Percentiles rank a stretch among this genome's conserved stretches.
Evolutionary conservation across 2,329 filamentous ascomycete genomes (phyloP).

Genomic region (Chaetothyriales sp.): DNA sequence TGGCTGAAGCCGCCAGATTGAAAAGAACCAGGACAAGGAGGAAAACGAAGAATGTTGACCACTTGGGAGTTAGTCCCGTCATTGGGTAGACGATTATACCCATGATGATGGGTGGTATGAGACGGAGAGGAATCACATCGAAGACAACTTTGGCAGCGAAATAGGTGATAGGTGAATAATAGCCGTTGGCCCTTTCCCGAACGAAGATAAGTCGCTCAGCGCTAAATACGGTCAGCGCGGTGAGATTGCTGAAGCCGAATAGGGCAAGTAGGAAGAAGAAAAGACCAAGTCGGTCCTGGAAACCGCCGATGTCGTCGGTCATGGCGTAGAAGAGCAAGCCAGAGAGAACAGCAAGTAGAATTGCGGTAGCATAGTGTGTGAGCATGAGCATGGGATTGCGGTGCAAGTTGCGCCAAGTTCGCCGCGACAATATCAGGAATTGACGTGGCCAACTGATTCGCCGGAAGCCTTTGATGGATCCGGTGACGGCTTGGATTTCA

Average conservation of each 20-base stretch:
- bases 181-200: constrained; percentile 86
- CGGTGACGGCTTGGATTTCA: constrained; percentile 26
- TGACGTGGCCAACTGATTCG: constrained; percentile 67
- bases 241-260: constrained; percentile 93
- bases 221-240: constrained; percentile 84
- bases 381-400: constrained; percentile 97
- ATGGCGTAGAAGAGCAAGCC: constrained; percentile 93
- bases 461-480: constrained; percentile 59
- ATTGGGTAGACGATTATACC: constrained; percentile 94
- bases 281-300: constrained; percentile 90
- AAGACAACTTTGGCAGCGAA: constrained; percentile 96
- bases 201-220: constrained; percentile 82
- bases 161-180: constrained; percentile 87
- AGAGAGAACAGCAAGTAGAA: constrained; percentile 81
- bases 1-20: constrained; percentile 82
- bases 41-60: constrained; percentile 76
- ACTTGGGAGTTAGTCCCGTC: constrained; percentile 77
- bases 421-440: constrained; percentile 73
- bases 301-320: constrained; percentile 89
- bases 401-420: constrained; percentile 96
- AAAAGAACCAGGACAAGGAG: constrained; percentile 85
- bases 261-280: constrained; percentile 96
- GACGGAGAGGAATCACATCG: constrained; percentile 83
- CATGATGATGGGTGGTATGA: constrained; percentile 89
- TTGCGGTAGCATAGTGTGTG: constrained; percentile 94